Conservation (phyloP, 768 basidiomycete genomes). For the Pisolithus sp. region DNA sequence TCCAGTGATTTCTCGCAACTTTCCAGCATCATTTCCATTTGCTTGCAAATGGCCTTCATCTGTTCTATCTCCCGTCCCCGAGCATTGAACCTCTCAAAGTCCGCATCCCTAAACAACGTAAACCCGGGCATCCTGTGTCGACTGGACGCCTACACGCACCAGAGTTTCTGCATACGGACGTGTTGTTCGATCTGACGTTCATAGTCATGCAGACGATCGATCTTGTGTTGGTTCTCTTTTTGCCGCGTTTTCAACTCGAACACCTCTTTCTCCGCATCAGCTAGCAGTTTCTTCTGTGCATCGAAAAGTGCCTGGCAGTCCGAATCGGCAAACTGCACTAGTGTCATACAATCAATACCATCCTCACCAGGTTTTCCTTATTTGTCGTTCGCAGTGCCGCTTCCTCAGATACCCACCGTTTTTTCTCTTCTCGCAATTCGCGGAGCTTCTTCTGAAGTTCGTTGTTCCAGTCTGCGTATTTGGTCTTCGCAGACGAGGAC, state of each 20-base stretch:
- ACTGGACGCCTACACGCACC: conserved; percentile 42
- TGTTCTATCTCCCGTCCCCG: conserved; percentile 51
- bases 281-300: conserved; percentile 63
- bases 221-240: conserved; percentile 76
- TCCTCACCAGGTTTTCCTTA: conserved; percentile 58
- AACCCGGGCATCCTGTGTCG: conserved; percentile 2
- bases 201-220: conserved; percentile 76
- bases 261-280: conserved; percentile 62
- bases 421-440: conserved; percentile 74
- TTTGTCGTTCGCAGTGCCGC: conserved; percentile 61
- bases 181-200: conserved; percentile 84
- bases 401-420: conserved; percentile 66
- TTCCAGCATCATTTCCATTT: conserved; percentile 60
- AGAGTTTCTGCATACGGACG: conserved; percentile 66
- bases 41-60: conserved; percentile 52
- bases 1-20: conserved; percentile 48
- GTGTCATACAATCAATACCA: background rate
- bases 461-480: conserved; percentile 79
- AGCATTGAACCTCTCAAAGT: conserved; percentile 65
- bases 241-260: conserved; percentile 68
- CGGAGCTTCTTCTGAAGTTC: conserved; percentile 74
- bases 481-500: conserved; percentile 65
- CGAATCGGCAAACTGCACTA: background rate
- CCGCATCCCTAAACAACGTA: conserved; percentile 52
- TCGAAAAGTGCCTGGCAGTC: conserved; percentile 50